A percentile compares a stretch with the other conserved stretches of the same genome.
Evolutionary conservation across 805 yeast species (phyloP).

Genomic region (Candida nemodendra): DNA sequence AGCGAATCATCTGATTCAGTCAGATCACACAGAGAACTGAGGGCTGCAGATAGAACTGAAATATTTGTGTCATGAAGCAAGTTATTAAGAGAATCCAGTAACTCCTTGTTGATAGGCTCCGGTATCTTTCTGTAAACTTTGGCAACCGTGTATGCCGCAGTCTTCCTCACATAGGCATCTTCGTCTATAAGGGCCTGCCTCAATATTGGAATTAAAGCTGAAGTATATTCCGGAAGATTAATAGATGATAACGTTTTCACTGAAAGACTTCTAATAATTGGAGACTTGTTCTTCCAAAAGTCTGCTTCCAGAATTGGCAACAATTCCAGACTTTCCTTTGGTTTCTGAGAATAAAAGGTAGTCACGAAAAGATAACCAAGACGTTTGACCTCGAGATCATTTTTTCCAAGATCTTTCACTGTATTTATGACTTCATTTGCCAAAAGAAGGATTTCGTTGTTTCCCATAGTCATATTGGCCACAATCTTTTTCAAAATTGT

Average conservation of each 20-base stretch:
- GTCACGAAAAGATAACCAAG: conserved; percentile 67
- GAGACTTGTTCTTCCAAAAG: conserved; percentile 29
- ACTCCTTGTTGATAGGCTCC: conserved; percentile 38
- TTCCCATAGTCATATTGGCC: conserved; percentile 82
- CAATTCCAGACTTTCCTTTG: conserved; percentile 53
- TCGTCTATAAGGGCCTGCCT: conserved; percentile 38
- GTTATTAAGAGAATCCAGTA: conserved; percentile 50
- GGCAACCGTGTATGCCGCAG: conserved; percentile 69
- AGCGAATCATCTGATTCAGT: conserved; percentile 55
- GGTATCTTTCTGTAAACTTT: conserved; percentile 60
- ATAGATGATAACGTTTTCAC: conserved; percentile 63
- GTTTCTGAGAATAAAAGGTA: conserved; percentile 58
- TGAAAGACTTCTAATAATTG: conserved; percentile 59
- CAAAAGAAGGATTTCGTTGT: conserved; percentile 67
- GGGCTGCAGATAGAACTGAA: conserved; percentile 65
- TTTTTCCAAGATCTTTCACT: conserved; percentile 36
- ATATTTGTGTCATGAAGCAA: conserved; percentile 57
- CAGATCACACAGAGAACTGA: conserved; percentile 64
- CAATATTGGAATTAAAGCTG: conserved; percentile 43
- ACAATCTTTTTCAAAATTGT: conserved; percentile 66
- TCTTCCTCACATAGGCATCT: conserved; percentile 61
- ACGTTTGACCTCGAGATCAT: conserved; percentile 66
- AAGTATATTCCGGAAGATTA: conserved; percentile 49
- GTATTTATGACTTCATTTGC: conserved; percentile 61
- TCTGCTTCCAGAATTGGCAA: conserved; percentile 57